Conservation (phyloP, 345 rosid species). For the Aethionema arabicum region DNA sequence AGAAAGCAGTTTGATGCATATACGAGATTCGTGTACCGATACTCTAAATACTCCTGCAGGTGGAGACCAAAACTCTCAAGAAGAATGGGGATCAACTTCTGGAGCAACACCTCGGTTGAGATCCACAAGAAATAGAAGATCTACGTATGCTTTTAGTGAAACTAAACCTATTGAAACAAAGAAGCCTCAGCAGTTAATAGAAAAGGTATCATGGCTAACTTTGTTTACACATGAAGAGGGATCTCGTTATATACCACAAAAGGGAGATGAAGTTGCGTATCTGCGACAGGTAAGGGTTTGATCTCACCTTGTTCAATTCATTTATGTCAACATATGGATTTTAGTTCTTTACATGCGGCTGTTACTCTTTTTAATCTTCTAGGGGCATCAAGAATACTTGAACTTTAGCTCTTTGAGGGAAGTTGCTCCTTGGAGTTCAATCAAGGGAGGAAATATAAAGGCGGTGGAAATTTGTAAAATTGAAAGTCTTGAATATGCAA, state of each 20-base stretch:
- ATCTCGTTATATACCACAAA: conserved; percentile 88
- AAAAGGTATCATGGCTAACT: conserved; percentile 80
- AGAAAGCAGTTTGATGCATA: conserved; percentile 35
- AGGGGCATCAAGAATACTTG: conserved; percentile 94
- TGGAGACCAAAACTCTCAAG: conserved; percentile 47
- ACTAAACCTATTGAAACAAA: conserved; percentile 51
- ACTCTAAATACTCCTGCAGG: conserved; percentile 23
- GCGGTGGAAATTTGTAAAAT: conserved; percentile 87
- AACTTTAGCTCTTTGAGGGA: conserved; percentile 47
- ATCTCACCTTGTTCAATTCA: conserved; percentile 3
- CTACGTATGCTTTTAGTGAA: conserved; percentile 58
- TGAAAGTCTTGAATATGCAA: conserved; percentile 78
- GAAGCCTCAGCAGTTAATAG: conserved; percentile 51
- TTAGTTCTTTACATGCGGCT: conserved; percentile 7
- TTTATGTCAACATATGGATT: conserved; percentile 23
- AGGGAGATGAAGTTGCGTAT: conserved; percentile 82
- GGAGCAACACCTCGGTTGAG: conserved; percentile 64
- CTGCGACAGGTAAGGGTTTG: conserved; percentile 71
- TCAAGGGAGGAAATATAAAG: conserved; percentile 55
- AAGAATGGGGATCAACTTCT: conserved; percentile 70
- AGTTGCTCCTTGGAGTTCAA: conserved; percentile 66
- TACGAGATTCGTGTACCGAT: conserved; percentile 35
- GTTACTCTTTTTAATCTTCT: conserved; percentile 32
- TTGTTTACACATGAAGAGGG: conserved; percentile 82
- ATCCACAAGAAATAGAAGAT: conserved; percentile 84